Conservation (phyloP, 306 rosid genomes). For the Senna siamea region DNA sequence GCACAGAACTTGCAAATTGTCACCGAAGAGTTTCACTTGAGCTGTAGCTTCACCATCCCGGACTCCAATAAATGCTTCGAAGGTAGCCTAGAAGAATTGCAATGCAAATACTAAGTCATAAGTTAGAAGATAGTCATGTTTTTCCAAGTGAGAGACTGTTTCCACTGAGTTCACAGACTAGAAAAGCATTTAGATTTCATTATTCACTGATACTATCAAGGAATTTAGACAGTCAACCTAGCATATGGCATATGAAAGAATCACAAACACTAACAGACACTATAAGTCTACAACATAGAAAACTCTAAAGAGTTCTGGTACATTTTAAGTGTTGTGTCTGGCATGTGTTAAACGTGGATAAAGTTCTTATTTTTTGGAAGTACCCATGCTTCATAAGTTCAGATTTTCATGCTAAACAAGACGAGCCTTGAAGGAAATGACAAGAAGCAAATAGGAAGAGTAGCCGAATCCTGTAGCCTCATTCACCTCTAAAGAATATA, state of each 20-base stretch:
- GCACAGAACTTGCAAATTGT: constrained; percentile 75
- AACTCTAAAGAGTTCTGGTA: background rate
- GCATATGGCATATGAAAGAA: background rate
- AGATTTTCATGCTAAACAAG: background rate
- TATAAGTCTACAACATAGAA: background rate
- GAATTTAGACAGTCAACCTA: constrained; percentile 22
- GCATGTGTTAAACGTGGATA: background rate
- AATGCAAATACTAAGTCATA: constrained; percentile 32
- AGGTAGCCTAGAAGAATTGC: constrained; percentile 72
- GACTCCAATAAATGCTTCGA: constrained; percentile 89
- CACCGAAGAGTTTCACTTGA: constrained; percentile 89
- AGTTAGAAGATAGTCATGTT: constrained; percentile 12
- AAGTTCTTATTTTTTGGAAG: background rate
- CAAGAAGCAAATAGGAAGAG: background rate
- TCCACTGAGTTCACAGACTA: constrained; percentile 22
- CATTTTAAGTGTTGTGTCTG: background rate
- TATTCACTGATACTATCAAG: background rate
- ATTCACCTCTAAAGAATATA: constrained; percentile 12
- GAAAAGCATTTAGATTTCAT: constrained; percentile 18
- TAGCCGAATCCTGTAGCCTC: background rate
- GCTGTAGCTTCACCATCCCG: constrained; percentile 89
- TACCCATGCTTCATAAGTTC: constrained; percentile 7
- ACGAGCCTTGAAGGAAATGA: background rate
- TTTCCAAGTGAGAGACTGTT: constrained; percentile 22
- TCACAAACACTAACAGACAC: background rate